Base-by-base conservation (phyloP, 805 yeast genomes). In the Wickerhamiella cacticola region DNA sequence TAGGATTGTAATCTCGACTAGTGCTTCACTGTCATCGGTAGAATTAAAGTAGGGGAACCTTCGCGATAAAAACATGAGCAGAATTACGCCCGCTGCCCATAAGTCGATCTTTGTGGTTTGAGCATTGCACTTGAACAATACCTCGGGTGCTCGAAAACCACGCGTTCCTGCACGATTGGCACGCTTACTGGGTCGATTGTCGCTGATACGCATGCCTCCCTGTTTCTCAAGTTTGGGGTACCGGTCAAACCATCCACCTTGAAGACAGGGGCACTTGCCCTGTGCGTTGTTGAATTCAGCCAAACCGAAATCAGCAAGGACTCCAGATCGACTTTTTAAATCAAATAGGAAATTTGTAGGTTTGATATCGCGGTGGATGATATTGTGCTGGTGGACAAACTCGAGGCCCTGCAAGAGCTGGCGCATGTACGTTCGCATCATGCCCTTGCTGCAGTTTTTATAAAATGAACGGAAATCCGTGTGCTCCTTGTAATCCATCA, bases 91-190 rank as follows among this genome's bases (percentile, higher is more conserved):
- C 0, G 86, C 94, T 1, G 95, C 80, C 96, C 96, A 87, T 7
- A 85, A 75, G 63, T 87, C 96, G 39, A 87, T 76, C 61, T 80
- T 82, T 5, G 83, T 75, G 2, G 82, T 72, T 66, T 87, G 96
- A 50, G 82, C 78, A 1, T 82, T 75, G 63, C 96, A 87, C 61
- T 85, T 86, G 64, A 86, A 73, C 48, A 88, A 67, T 3, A 87
- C 96, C 61, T 87, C 96, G 0, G 96, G 96, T 0, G 96, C 95
- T 55, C 96, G 71, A 59, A 87, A 87, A 0, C 96, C 96, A 56
- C 96, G 72, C 1, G 96, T 87, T 7, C 96, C 96, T 15, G 98
- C 98, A 56, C 98, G 78, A 59, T 92, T 92, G 0, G 97, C 97
- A 49, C 98, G 73, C 57, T 95, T 73, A 1, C 92, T 84, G 0